These are phyloP conservation scores for Metarhizium album DNA, from an alignment of 2,329 filamentous ascomycete genomes.

Conservation along the genomic window DNA sequence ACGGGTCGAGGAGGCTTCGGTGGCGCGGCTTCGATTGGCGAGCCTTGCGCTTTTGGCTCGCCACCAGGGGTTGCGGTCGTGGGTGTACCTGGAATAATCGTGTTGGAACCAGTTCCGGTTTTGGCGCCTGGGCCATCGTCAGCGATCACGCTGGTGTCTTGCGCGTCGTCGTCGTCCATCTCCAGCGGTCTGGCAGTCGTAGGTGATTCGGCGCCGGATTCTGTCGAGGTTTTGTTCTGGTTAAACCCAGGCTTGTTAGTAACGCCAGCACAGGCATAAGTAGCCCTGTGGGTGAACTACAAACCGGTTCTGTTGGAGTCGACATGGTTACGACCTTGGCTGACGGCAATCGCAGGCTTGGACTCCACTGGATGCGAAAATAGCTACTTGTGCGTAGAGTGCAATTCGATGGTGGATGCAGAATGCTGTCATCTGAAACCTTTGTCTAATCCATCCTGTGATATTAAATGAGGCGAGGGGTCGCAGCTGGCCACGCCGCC, in stretches of 20 bases:
- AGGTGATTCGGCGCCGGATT: conserved; percentile 48
- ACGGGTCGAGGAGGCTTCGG: conserved; percentile 78
- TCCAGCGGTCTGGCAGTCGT: conserved; percentile 55
- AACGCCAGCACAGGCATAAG: conserved; percentile 4
- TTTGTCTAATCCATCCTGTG: background rate
- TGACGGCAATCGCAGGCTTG: background rate
- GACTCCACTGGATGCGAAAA: background rate
- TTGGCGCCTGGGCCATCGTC: conserved; percentile 26
- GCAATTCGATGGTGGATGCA: background rate
- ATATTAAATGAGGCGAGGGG: conserved; percentile 4
- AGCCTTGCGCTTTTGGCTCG: conserved; percentile 9
- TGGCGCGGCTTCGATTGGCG: conserved; percentile 37
- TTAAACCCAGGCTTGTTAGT: conserved; percentile 13
- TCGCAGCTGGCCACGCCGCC: conserved; percentile 9
- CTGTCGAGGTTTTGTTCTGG: conserved; percentile 32
- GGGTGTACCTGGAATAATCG: conserved; percentile 7
- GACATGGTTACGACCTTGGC: conserved; percentile 24
- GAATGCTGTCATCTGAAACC: background rate
- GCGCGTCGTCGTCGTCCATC: conserved; percentile 59
- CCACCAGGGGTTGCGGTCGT: conserved; percentile 18
- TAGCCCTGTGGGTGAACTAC: conserved; percentile 16
- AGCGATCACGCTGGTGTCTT: conserved; percentile 43
- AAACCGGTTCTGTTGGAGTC: conserved; percentile 32
- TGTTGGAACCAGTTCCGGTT: background rate
- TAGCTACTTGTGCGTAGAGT: background rate